Evolutionary conservation across 2,329 filamentous ascomycete genomes (phyloP), one percentile per base, ranked within the genome.

Genomic region (Scedosporium apiospermum): DNA sequence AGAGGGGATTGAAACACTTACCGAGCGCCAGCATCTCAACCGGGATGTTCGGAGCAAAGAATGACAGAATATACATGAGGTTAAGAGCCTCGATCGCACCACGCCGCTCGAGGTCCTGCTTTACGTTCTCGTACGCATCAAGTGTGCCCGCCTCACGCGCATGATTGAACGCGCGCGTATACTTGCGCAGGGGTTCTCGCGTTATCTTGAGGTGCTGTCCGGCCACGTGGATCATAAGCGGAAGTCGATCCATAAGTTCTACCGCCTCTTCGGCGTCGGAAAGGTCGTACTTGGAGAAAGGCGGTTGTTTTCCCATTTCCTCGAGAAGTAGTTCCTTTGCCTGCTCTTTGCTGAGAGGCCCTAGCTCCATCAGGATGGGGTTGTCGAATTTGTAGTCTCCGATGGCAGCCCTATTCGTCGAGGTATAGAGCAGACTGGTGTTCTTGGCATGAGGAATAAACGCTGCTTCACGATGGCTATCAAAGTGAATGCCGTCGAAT

Each of bases 371-470:
- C 5, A 78, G 76, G 71, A 78, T 80, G 65, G 74, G 87, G 73
- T 79, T 88, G 77, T 80, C 84, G 73, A 76, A 88, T 64, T 75
- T 81, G 71, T 78, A 82, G 70, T 78, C 82, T 70, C 79, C 84
- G 1, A 75, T 75, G 14, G 78, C 75, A 3, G 82, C 83, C 46
- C 78, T 78, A 66, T 88, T 85, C 0, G 88, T 82, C 0, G 86
- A 88, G 0, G 87, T 89, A 67, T 87, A 88, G 27, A 90, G 87
- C 58, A 90, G 80, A 67, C 83, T 85, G 14, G 84, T 87, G 62
- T 84, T 80, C 64, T 76, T 79, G 30, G 79, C 80, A 66, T 87
- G 86, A 0, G 88, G 88, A n/a, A 90, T 82, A 65, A 87, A 88
- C 44, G 80, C 75, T 58, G 78, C 75, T 26, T 89, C 79, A 1